Base-by-base conservation (phyloP, 768 basidiomycete species). In the Botryobasidium botryosum region DNA sequence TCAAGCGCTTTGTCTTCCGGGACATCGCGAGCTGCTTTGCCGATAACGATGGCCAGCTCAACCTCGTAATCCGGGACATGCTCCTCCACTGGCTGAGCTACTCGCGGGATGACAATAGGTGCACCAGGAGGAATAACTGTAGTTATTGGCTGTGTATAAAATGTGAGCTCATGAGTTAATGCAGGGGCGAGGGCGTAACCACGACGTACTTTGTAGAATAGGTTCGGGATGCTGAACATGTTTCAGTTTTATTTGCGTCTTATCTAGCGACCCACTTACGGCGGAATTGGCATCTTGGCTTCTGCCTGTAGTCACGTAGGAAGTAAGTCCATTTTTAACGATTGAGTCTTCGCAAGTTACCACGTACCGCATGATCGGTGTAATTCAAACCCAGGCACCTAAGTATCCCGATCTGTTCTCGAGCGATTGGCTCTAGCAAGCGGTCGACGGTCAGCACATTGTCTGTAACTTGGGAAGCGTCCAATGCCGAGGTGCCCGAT, bases 131-230 rank as follows among this genome's bases (percentile, higher is more conserved):
- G 82, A 35, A 82, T 77, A 40, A 87, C 66, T 13, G 78, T 64
- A 1, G 71, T 68, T 3, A 70, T 59, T 26, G 84, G 83, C 59
- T n/a, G n/a, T 50, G 23, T n/a, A 40, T 15, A 21, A 29, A 17
- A 17, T 25, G 23, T 37, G 42, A 12, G n/a, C 26, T 17, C 20
- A 49, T 17, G n/a, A n/a, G 36, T 13, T 5, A 32, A 13, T 35
- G 13, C 29, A 25, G 24, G 28, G 28, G 31, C 21, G 8, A 20
- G 17, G 24, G 39, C 35, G 6, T 46, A 13, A 50, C 29, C 44
- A n/a, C n/a, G n/a, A n/a, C n/a, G n/a, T n/a, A n/a, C n/a, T n/a
- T 87, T 87, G 61, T 79, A 82, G 63, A 87, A 87, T 4, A 86
- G 62, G 35, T 82, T 64, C 0, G 83, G 83, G 46, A 71, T 74